Percentiles rank a stretch among this genome's conserved stretches.
Evolutionary conservation across 2,329 filamentous ascomycete genomes (phyloP).

Genomic region (Calonectria multiphialidica): DNA sequence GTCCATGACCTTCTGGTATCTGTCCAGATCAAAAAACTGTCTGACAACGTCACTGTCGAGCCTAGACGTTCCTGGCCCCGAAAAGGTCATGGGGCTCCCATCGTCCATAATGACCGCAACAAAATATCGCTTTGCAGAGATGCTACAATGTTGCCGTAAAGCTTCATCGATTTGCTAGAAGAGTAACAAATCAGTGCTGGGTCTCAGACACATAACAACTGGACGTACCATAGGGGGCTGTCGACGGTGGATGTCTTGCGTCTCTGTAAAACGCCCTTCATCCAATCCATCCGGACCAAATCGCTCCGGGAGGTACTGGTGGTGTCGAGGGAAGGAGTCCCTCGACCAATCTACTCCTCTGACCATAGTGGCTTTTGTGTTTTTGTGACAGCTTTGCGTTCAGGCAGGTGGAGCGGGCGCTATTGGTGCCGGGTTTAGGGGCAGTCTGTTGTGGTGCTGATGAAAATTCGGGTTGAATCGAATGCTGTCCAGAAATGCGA

Average conservation of each 20-base stretch:
- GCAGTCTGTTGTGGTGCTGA: neutral
- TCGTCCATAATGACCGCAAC: conserved; percentile 64
- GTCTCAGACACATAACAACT: neutral
- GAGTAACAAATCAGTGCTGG: conserved; percentile 23
- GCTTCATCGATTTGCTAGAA: conserved; percentile 64
- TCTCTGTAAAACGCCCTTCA: conserved; percentile 51
- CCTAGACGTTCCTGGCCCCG: conserved; percentile 54
- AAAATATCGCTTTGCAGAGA: conserved; percentile 65
- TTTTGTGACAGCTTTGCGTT: neutral
- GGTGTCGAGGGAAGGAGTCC: conserved; percentile 54
- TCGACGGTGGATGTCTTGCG: conserved; percentile 50
- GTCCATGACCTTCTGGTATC: conserved; percentile 55
- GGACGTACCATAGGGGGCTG: conserved; percentile 54
- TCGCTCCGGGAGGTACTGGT: conserved; percentile 45
- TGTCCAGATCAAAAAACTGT: conserved; percentile 60
- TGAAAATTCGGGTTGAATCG: neutral
- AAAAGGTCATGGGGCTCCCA: conserved; percentile 59
- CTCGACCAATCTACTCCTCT: conserved; percentile 50
- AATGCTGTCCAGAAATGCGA: neutral
- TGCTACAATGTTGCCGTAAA: conserved; percentile 64
- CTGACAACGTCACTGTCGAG: conserved; percentile 53
- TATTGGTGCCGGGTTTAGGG: neutral
- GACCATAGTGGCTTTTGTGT: conserved; percentile 49
- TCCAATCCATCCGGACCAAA: conserved; percentile 45
- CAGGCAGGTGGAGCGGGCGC: neutral